phyloP scores from a whole-genome alignment of 139 green algal species.

The Tetradesmus obliquus region DNA sequence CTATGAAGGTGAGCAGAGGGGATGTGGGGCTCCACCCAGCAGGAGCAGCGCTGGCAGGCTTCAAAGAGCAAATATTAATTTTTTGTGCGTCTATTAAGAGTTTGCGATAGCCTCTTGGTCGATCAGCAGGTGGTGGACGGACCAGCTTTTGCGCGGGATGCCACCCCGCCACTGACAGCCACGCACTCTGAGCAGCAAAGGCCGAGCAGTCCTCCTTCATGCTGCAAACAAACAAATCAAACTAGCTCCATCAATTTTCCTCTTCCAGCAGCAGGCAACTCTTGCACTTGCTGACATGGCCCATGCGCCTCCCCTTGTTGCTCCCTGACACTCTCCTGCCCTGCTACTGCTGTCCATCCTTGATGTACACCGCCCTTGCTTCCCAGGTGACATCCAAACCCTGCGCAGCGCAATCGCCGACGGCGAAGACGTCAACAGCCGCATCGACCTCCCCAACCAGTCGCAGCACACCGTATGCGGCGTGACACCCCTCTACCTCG shows the following conservation, averaged over 20 bases:
- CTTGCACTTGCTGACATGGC: background rate
- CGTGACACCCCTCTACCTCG: constrained; percentile 39
- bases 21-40: background rate
- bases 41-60: background rate
- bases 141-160: background rate
- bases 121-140: background rate
- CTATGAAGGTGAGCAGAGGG: constrained; percentile 7
- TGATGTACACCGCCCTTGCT: background rate
- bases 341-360: background rate
- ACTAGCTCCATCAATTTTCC: background rate
- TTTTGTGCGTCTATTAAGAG: too few relatives aligned
- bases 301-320: too few relatives aligned
- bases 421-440: constrained; percentile 27
- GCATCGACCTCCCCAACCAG: constrained; percentile 39
- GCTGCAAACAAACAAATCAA: background rate
- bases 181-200: background rate
- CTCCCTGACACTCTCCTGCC: too few relatives aligned
- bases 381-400: background rate
- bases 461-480: constrained; percentile 3
- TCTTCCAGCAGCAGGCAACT: background rate
- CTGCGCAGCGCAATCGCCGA: background rate
- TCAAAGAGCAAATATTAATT: background rate
- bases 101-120: too few relatives aligned
- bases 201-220: background rate
- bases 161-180: background rate